Base-by-base conservation (phyloP, 2,329 filamentous ascomycete species). In the Elsinoe australis region DNA sequence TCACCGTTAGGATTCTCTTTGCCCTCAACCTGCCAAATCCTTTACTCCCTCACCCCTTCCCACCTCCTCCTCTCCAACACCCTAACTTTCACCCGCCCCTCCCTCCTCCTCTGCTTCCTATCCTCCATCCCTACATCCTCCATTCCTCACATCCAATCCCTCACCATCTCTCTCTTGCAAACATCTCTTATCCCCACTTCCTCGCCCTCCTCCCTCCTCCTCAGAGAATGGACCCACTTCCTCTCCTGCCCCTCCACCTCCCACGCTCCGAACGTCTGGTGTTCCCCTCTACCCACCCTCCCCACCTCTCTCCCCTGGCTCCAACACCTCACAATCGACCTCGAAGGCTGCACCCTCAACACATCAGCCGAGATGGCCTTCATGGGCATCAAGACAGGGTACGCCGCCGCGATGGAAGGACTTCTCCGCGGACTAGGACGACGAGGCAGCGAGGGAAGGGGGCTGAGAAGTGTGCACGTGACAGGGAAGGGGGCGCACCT, bases 101-200 rank as follows among this genome's bases (percentile, higher is more conserved):
- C 61, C 21, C 52, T 54, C 34, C 56, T 61, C 44, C 56, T 56
- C 3, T 34, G 48, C 7, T 68, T 67, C 55, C 53, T 67, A 26
- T 31, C 36, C 0, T 52, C 53, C 2, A 49, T 65, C 5, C 56
- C 57, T 5, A 34, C 53, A 4, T 41, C 52, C 8, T 51, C 58
- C 45, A 53, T 55, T 29, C 49, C 52, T 3, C 52, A 54, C 15
- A 53, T 69, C 3, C 53, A 55, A 2, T 58, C 64, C 42, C 48
- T 68, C n/a, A 64, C 67, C 31, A 57, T 69, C 35, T 64, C 67
- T 49, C 54, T 64, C 8, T 57, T 60, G 8, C 55, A 56, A 21
- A 54, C 66, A 4, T 41, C 45, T 17, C 34, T 42, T 2, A 10
- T 49, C 21, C 39, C n/a, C 22, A 14, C 8, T 9, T 45, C 26